These are phyloP conservation scores for Lipomyces yamanashiensis DNA, from an alignment of 805 yeast species.

Conservation along the genomic window DNA sequence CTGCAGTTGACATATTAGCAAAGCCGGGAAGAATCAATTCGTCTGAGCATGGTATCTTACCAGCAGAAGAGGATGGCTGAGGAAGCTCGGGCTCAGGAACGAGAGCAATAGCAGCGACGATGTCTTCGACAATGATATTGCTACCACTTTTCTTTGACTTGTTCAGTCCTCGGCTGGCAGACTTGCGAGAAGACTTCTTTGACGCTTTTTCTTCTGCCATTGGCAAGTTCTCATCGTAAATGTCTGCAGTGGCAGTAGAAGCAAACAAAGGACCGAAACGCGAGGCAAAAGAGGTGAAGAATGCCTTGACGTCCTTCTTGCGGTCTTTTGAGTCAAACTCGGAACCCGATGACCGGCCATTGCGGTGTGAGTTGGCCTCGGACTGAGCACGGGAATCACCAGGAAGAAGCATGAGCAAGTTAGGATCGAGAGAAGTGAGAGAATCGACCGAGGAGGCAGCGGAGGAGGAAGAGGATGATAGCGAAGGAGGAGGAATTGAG, in stretches of 20 bases:
- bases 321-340: slow-evolving; percentile 3
- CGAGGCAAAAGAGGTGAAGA: slow-evolving; percentile 28
- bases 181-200: slow-evolving; percentile 3
- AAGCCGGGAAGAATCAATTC: not conserved
- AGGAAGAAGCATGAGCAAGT: slow-evolving; percentile 12
- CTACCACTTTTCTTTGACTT: not conserved
- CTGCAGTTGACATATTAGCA: not conserved
- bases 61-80: not conserved
- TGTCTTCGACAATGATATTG: slow-evolving; percentile 15
- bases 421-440: slow-evolving; percentile 23
- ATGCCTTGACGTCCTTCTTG: slow-evolving; percentile 15
- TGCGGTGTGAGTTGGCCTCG: not conserved
- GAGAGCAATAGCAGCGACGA: slow-evolving; percentile 10
- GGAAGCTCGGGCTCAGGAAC: slow-evolving; percentile 8
- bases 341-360: not conserved
- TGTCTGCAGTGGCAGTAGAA: slow-evolving; percentile 9
- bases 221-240: slow-evolving; percentile 1
- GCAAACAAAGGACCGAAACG: slow-evolving; percentile 24
- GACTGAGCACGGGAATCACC: not conserved
- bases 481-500: slow-evolving; percentile 12
- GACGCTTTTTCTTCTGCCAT: not conserved
- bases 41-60: too few species aligned
- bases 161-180: slow-evolving; percentile 1
- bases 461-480: slow-evolving; percentile 13
- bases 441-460: slow-evolving; percentile 14